These are phyloP conservation scores for Limnomonas spitsbergensis DNA, from an alignment of 139 green algal genomes.

Conservation along the genomic window DNA sequence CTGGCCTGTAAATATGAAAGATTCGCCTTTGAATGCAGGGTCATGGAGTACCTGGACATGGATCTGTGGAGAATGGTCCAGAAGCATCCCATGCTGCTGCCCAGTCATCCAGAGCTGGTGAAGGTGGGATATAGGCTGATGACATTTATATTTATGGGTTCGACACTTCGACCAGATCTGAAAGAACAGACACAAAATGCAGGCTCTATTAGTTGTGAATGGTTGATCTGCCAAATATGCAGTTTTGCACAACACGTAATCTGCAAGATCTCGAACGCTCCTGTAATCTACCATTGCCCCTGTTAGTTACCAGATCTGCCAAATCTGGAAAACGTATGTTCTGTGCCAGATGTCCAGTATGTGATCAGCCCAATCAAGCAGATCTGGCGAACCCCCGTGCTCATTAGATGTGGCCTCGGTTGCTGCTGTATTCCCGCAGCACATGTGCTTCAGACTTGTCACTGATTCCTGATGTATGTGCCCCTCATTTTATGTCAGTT, in stretches of 20 bases:
- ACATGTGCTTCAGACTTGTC: too few species aligned
- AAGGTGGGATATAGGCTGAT: constrained; percentile 19
- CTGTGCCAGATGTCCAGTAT: too few species aligned
- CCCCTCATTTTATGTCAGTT: too few species aligned
- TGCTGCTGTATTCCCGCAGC: too few species aligned
- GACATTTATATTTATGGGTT: neutral
- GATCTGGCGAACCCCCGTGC: too few species aligned
- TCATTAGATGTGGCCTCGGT: too few species aligned
- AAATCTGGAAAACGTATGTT: too few species aligned
- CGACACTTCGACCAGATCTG: too few species aligned
- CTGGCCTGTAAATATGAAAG: neutral
- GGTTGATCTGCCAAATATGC: neutral
- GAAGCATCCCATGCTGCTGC: constrained; percentile 52
- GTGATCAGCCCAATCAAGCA: too few species aligned
- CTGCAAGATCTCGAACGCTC: neutral
- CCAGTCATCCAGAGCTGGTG: constrained; percentile 15
- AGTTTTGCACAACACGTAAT: neutral
- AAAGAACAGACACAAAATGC: too few species aligned
- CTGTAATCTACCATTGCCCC: neutral
- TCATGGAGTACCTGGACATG: constrained; percentile 90
- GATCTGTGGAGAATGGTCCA: constrained; percentile 91
- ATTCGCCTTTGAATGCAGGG: constrained; percentile 64
- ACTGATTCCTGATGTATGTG: too few species aligned
- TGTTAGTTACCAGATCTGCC: neutral
- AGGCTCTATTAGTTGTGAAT: neutral